These are phyloP conservation scores for Yamadazyma insecticola DNA, from an alignment of 805 yeast genomes.

Conservation along the genomic window DNA sequence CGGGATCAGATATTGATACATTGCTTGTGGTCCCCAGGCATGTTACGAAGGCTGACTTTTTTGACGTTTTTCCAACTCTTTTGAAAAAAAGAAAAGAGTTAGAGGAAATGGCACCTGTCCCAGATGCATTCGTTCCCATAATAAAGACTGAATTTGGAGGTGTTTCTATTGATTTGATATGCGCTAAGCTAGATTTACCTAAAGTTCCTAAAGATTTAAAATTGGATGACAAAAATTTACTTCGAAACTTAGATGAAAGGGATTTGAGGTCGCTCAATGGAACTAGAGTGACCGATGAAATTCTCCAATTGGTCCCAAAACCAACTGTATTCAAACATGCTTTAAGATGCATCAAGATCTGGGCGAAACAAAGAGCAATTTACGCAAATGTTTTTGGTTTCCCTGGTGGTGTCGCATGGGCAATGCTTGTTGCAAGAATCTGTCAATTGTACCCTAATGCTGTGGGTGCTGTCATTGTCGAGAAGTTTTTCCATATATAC, in stretches of 20 bases:
- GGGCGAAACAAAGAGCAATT: conserved; percentile 95
- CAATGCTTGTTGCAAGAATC: conserved; percentile 96
- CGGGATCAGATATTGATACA: conserved; percentile 97
- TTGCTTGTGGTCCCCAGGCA: conserved; percentile 96
- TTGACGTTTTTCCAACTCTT: conserved; percentile 69
- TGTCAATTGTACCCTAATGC: conserved; percentile 97
- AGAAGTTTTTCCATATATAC: conserved; percentile 81
- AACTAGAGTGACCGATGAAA: conserved; percentile 95
- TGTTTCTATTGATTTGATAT: conserved; percentile 87
- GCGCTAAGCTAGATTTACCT: conserved; percentile 78
- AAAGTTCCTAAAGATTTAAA: conserved; percentile 75
- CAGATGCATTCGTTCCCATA: conserved; percentile 97
- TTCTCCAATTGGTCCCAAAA: conserved; percentile 83
- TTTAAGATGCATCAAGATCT: conserved; percentile 83
- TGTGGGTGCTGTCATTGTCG: conserved; percentile 85
- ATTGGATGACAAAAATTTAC: conserved; percentile 76
- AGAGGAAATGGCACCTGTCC: conserved; percentile 89
- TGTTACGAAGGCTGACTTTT: conserved; percentile 85
- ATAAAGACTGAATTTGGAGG: conserved; percentile 86
- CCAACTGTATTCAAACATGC: conserved; percentile 92
- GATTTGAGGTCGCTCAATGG: conserved; percentile 91
- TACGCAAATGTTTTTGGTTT: conserved; percentile 95
- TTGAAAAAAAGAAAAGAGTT: conserved; percentile 72
- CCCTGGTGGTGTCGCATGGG: conserved; percentile 99
- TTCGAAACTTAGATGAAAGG: conserved; percentile 84